Percentiles rank a stretch among this genome's conserved stretches.
These are phyloP conservation scores for Podochytrium sp. DNA, from an alignment of 192 early-diverging fungal species.

Conservation along the genomic window DNA sequence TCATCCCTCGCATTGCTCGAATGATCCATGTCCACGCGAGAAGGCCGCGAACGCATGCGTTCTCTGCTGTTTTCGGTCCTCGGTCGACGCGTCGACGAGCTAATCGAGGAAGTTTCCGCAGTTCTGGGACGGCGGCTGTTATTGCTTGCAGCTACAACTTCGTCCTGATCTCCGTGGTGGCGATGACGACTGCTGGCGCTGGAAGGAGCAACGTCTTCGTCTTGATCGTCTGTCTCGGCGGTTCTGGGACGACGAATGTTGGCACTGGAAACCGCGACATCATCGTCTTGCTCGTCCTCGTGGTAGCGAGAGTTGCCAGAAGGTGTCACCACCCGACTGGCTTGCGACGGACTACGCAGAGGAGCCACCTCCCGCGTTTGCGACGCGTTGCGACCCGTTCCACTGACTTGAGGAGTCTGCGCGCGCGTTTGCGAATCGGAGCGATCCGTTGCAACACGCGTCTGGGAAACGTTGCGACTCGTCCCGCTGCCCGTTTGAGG, in stretches of 20 bases:
- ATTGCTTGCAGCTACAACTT: background rate
- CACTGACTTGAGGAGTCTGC: too few species aligned
- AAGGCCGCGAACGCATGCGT: background rate
- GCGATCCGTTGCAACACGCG: too few species aligned
- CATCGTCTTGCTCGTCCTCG: too few species aligned
- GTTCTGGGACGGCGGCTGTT: background rate
- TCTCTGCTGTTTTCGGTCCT: background rate
- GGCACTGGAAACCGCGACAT: too few species aligned
- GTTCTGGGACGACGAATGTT: background rate
- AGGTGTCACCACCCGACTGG: too few species aligned
- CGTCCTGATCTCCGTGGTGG: background rate
- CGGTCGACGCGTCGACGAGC: background rate
- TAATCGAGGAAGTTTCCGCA: background rate
- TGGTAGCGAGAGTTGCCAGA: too few species aligned
- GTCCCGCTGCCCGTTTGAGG: too few species aligned
- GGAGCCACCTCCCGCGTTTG: too few species aligned
- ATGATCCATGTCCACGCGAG: background rate
- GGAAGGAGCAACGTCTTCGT: background rate
- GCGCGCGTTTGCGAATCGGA: too few species aligned
- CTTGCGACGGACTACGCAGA: too few species aligned
- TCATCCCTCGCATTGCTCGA: background rate
- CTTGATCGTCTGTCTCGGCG: background rate
- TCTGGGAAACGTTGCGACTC: too few species aligned
- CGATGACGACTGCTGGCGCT: background rate
- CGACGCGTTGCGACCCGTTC: too few species aligned